Conservation (phyloP, 495 filamentous ascomycete species). For the Baudoinia panamericana region DNA sequence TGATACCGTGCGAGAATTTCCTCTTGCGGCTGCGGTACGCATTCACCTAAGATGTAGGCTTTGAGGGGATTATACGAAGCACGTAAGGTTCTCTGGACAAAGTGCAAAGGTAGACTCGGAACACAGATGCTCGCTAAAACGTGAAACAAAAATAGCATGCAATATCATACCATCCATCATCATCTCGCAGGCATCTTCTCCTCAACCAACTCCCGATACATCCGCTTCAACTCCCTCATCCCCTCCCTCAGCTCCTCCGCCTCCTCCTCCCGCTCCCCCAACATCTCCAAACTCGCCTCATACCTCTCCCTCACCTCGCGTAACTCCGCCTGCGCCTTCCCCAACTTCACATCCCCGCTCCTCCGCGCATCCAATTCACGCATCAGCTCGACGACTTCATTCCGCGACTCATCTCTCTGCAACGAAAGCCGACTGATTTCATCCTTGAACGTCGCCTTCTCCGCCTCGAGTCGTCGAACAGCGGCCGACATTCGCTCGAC, state of each 20-base stretch:
- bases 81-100: neutral
- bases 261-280: constrained; percentile 91
- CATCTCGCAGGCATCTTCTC: constrained; percentile 10
- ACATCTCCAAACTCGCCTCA: constrained; percentile 81
- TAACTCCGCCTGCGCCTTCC: constrained; percentile 53
- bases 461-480: constrained; percentile 78
- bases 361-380: constrained; percentile 63
- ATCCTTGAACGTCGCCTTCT: constrained; percentile 73
- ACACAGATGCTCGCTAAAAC: neutral
- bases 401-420: constrained; percentile 83
- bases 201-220: constrained; percentile 87
- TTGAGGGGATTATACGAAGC: no score
- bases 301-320: constrained; percentile 56
- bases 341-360: constrained; percentile 43
- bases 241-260: constrained; percentile 83
- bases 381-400: constrained; percentile 80
- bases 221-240: constrained; percentile 82
- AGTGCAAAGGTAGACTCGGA: neutral
- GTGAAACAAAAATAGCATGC: no score
- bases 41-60: no score
- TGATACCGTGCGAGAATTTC: no score
- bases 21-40: no score
- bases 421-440: constrained; percentile 64
- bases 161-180: no score
- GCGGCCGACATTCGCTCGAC: constrained; percentile 94